Percentiles rank a stretch among this genome's conserved stretches.
phyloP scores from a whole-genome alignment of 2,329 filamentous ascomycete species.

The Xylariaceae sp. region DNA sequence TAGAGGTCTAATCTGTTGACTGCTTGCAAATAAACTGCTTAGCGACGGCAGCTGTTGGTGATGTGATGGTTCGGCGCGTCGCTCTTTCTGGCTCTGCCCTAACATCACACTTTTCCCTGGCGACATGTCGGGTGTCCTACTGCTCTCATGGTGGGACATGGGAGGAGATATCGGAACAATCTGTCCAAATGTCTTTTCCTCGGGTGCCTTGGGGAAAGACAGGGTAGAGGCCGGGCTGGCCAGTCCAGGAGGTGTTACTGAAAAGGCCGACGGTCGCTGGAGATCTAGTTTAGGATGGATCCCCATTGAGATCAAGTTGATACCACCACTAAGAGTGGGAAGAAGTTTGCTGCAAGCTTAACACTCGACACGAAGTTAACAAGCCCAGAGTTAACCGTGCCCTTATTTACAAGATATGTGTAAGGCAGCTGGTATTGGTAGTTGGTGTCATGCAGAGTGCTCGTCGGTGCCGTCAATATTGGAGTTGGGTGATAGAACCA shows the following conservation, averaged over 20 bases:
- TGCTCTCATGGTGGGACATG: conserved; percentile 56
- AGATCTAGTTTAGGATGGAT: conserved; percentile 48
- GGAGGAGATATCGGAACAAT: conserved; percentile 47
- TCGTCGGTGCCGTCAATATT: no score
- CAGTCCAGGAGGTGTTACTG: conserved; percentile 50
- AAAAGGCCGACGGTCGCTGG: conserved; percentile 47
- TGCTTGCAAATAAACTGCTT: conserved; percentile 54
- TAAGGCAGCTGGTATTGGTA: no score
- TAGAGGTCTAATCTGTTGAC: conserved; percentile 40
- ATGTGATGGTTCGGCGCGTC: conserved; percentile 25
- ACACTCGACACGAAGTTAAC: no score
- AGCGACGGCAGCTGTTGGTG: conserved; percentile 53
- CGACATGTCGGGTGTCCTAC: conserved; percentile 41
- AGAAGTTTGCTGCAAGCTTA: no score
- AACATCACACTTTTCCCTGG: conserved; percentile 38
- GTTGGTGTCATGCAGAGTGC: no score
- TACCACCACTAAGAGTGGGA: conserved; percentile 11
- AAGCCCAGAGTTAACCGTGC: no score
- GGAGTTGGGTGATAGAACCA: no score
- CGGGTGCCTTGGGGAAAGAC: conserved; percentile 43
- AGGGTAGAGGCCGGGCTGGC: conserved; percentile 49
- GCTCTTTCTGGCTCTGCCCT: conserved; percentile 34
- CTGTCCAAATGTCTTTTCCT: conserved; percentile 44
- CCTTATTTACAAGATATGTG: no score
- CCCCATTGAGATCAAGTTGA: conserved; percentile 47